A percentile compares a stretch with the other conserved stretches of the same genome.
These are phyloP conservation scores for Apophysomyces elegans DNA, from an alignment of 371 early-diverging fungal species.

Conservation along the genomic window DNA sequence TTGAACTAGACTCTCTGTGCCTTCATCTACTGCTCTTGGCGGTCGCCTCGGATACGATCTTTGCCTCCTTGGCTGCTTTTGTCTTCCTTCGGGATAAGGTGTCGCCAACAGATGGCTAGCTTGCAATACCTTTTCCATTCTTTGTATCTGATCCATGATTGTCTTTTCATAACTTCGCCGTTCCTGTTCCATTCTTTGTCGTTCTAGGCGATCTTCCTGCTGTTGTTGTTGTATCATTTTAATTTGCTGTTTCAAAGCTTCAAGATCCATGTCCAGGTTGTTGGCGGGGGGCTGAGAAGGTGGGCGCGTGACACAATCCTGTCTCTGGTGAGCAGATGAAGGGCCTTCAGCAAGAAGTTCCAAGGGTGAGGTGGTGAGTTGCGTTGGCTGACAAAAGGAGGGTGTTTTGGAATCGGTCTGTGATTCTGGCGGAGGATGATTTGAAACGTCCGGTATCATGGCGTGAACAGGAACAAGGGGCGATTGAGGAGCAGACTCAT, in stretches of 20 bases:
- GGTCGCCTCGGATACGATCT: background rate
- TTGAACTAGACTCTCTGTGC: background rate
- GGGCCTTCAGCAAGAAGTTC: too few relatives aligned
- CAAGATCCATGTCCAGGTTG: constrained; percentile 11
- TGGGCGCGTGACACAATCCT: background rate
- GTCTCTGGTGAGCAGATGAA: background rate
- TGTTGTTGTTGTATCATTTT: constrained; percentile 22
- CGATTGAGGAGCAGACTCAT: constrained; percentile 19
- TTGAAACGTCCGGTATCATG: constrained; percentile 6
- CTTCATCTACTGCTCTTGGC: background rate
- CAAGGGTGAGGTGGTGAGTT: too few relatives aligned
- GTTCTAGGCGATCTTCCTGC: constrained; percentile 21
- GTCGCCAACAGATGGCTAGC: background rate
- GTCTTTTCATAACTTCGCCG: constrained; percentile 23
- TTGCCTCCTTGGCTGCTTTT: background rate
- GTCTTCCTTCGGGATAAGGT: background rate
- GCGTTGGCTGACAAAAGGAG: background rate
- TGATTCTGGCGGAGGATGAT: background rate
- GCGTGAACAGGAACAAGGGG: constrained; percentile 3
- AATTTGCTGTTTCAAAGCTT: constrained; percentile 23
- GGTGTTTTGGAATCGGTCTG: background rate
- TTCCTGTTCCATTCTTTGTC: constrained; percentile 24
- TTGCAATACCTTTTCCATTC: constrained; percentile 1
- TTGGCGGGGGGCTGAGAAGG: background rate
- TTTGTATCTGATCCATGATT: background rate